phyloP scores from a whole-genome alignment of 2,329 filamentous ascomycete species.

The Westerdykella ornata region DNA sequence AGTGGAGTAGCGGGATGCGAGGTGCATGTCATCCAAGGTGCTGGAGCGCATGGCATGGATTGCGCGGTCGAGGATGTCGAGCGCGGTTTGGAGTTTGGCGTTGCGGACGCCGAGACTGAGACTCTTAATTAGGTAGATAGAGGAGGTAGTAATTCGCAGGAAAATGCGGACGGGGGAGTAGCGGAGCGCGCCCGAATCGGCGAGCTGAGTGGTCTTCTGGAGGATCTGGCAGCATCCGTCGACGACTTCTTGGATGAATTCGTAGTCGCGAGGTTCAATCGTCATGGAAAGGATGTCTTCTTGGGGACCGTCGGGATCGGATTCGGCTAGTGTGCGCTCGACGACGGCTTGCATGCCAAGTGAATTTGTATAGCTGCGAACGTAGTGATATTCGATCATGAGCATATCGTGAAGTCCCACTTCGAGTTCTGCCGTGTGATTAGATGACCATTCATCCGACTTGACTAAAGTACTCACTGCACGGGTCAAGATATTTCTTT shows the following conservation, averaged over 20 bases:
- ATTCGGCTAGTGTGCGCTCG: constrained; percentile 45
- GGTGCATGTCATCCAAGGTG: constrained; percentile 48
- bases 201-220: constrained; percentile 45
- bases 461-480: constrained; percentile 20
- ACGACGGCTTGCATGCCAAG: constrained; percentile 53
- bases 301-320: constrained; percentile 33
- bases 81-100: constrained; percentile 44
- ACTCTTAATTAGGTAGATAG: constrained; percentile 50
- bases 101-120: constrained; percentile 47
- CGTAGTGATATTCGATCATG: constrained; percentile 48
- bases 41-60: constrained; percentile 46
- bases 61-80: constrained; percentile 45
- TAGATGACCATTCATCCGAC: not conserved
- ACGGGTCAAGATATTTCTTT: constrained; percentile 36
- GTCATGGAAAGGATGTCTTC: constrained; percentile 39
- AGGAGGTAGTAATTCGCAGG: constrained; percentile 49
- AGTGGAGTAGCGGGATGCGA: constrained; percentile 47
- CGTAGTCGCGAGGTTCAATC: constrained; percentile 47
- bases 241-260: constrained; percentile 52
- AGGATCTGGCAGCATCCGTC: constrained; percentile 49
- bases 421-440: constrained; percentile 23
- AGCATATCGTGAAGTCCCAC: constrained; percentile 43
- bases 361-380: constrained; percentile 41
- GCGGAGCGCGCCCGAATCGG: constrained; percentile 42
- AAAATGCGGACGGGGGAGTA: constrained; percentile 51